A percentile compares a stretch with the other conserved stretches of the same genome.
Conservation (phyloP, 352 stramenopile genomes). For the Plasmopara muralis region DNA sequence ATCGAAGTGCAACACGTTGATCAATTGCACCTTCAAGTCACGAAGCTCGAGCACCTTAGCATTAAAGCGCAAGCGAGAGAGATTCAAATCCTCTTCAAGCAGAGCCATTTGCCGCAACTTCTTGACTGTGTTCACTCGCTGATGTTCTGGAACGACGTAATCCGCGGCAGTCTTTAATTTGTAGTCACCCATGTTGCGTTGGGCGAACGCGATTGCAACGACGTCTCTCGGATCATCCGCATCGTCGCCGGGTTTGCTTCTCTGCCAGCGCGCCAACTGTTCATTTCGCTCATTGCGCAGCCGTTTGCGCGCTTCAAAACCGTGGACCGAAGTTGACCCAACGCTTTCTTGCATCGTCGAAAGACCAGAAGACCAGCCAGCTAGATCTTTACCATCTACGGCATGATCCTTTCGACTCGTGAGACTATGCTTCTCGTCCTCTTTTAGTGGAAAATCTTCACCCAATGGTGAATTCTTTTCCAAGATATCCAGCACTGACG, state of each 20-base stretch:
- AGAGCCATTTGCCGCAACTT: conserved; percentile 86
- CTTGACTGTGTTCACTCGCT: conserved; percentile 85
- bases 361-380: conserved; percentile 5
- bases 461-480: conserved; percentile 29
- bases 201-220: conserved; percentile 84
- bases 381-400: conserved; percentile 8
- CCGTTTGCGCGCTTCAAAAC: conserved; percentile 77
- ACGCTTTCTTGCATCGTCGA: conserved; percentile 3
- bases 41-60: conserved; percentile 85
- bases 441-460: conserved; percentile 41
- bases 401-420: conserved; percentile 12
- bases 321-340: conserved; percentile 38
- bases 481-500: conserved; percentile 69
- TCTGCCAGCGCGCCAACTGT: conserved; percentile 49
- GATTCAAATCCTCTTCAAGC: conserved; percentile 77
- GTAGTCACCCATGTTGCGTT: conserved; percentile 89
- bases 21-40: conserved; percentile 81
- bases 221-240: conserved; percentile 87
- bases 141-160: conserved; percentile 87
- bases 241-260: conserved; percentile 79
- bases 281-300: conserved; percentile 67
- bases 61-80: conserved; percentile 84
- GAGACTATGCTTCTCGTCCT: conserved; percentile 52
- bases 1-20: conserved; percentile 59
- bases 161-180: conserved; percentile 84